Conservation (phyloP, 176 grass and related monocot genomes). For the Elaeis guineensis region DNA sequence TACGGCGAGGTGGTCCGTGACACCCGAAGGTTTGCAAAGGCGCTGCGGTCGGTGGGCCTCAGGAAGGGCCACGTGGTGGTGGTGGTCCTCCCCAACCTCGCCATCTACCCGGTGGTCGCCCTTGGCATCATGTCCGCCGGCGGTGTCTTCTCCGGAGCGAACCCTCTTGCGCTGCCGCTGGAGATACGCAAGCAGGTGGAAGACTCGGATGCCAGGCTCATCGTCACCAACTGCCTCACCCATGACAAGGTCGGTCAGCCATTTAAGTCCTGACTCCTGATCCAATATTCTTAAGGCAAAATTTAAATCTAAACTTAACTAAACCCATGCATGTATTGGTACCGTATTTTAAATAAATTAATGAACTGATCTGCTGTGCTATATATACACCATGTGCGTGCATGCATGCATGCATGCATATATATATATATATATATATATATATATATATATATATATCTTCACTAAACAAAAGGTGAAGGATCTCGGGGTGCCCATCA, state of each 20-base stretch:
- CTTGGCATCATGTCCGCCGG: slow-evolving; percentile 69
- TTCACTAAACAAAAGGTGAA: slow-evolving; percentile 29
- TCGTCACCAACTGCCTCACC: slow-evolving; percentile 45
- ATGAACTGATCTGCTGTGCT: too few species aligned
- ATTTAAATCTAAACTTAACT: too few species aligned
- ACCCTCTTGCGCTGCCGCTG: slow-evolving; percentile 34
- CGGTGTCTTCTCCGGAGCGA: slow-evolving; percentile 71
- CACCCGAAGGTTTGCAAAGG: slow-evolving; percentile 48
- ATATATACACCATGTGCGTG: too few species aligned
- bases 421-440: neutral
- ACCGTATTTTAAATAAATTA: too few species aligned
- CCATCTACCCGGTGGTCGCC: slow-evolving; percentile 56
- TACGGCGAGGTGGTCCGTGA: slow-evolving; percentile 50
- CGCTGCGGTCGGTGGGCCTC: slow-evolving; percentile 53
- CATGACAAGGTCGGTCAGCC: slow-evolving; percentile 40
- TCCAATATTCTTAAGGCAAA: too few species aligned
- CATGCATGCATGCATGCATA: neutral
- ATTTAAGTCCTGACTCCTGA: too few species aligned
- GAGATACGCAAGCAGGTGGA: slow-evolving; percentile 81
- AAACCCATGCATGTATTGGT: too few species aligned
- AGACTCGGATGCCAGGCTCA: slow-evolving; percentile 59
- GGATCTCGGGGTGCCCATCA: slow-evolving; percentile 42
- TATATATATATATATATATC: neutral
- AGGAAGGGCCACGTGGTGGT: slow-evolving; percentile 65
- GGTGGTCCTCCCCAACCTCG: slow-evolving; percentile 70